phyloP scores from a whole-genome alignment of 2,329 filamentous ascomycete genomes.

The Colletotrichum sp. region DNA sequence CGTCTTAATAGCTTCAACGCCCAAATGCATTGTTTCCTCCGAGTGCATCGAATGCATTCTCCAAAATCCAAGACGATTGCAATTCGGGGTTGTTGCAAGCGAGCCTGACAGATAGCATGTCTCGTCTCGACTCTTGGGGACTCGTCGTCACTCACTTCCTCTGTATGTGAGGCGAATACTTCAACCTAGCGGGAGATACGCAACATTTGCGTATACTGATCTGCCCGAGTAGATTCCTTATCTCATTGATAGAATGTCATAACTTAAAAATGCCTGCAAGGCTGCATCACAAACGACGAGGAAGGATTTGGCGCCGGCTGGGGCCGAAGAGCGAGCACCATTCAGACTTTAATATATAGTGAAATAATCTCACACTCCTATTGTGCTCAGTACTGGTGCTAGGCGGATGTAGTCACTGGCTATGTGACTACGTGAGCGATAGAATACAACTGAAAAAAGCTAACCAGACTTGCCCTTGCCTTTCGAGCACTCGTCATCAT shows the following conservation, averaged over 20 bases:
- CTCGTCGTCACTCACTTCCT: background rate
- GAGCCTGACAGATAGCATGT: background rate
- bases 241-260: accelerated
- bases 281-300: too few species aligned
- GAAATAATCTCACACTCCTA: accelerated
- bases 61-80: background rate
- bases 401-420: accelerated
- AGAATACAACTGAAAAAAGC: background rate
- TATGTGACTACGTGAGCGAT: accelerated
- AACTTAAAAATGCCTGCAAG: background rate
- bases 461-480: background rate
- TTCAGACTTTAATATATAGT: accelerated
- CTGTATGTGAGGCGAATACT: background rate
- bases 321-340: accelerated
- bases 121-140: accelerated
- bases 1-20: too few species aligned
- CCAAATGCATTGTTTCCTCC: too few species aligned
- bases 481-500: background rate
- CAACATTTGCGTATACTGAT: accelerated
- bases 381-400: accelerated
- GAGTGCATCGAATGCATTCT: background rate
- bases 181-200: accelerated
- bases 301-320: too few species aligned
- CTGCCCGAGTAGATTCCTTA: accelerated
- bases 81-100: accelerated